A percentile compares a stretch with the other conserved stretches of the same genome.
These are phyloP conservation scores for Nectriaceae sp. DNA, from an alignment of 2,329 filamentous ascomycete genomes.

Conservation along the genomic window DNA sequence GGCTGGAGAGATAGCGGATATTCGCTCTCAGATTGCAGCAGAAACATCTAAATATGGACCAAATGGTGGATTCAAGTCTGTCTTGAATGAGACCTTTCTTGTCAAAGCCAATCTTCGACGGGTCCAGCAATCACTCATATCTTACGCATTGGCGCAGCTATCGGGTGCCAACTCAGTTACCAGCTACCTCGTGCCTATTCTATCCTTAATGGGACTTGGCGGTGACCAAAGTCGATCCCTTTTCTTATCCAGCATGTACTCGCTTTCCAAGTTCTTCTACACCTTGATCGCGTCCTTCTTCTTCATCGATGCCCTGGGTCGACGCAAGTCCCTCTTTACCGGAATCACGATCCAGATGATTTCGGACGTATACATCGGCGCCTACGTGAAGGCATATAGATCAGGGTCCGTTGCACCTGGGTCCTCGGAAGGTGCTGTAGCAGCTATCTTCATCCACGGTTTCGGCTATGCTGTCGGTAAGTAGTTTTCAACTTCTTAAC, in stretches of 20 bases:
- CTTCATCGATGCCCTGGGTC: slow-evolving; percentile 46
- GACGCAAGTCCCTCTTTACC: slow-evolving; percentile 38
- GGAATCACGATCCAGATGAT: slow-evolving; percentile 39
- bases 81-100: slow-evolving; percentile 39
- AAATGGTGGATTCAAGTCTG: slow-evolving; percentile 19
- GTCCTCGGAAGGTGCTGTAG: slow-evolving; percentile 41
- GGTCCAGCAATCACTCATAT: slow-evolving; percentile 39
- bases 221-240: slow-evolving; percentile 33
- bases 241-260: slow-evolving; percentile 45
- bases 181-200: slow-evolving; percentile 44
- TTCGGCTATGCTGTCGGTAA: slow-evolving; percentile 43
- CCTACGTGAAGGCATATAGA: slow-evolving; percentile 36
- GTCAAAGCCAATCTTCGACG: slow-evolving; percentile 41
- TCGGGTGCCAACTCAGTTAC: slow-evolving; percentile 47
- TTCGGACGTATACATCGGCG: slow-evolving; percentile 42
- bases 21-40: slow-evolving; percentile 26
- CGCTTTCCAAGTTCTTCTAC: slow-evolving; percentile 44
- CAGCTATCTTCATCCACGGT: slow-evolving; percentile 45
- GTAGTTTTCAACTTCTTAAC: too few species aligned
- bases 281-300: slow-evolving; percentile 44
- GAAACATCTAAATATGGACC: slow-evolving; percentile 13
- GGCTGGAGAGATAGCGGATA: slow-evolving; percentile 30
- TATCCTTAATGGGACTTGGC: slow-evolving; percentile 32
- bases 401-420: slow-evolving; percentile 24
- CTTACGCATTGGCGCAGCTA: slow-evolving; percentile 43